Evolutionary conservation across 495 filamentous ascomycete genomes (phyloP), one percentile per base, ranked within the genome.

Genomic region (Neurospora sp.): DNA sequence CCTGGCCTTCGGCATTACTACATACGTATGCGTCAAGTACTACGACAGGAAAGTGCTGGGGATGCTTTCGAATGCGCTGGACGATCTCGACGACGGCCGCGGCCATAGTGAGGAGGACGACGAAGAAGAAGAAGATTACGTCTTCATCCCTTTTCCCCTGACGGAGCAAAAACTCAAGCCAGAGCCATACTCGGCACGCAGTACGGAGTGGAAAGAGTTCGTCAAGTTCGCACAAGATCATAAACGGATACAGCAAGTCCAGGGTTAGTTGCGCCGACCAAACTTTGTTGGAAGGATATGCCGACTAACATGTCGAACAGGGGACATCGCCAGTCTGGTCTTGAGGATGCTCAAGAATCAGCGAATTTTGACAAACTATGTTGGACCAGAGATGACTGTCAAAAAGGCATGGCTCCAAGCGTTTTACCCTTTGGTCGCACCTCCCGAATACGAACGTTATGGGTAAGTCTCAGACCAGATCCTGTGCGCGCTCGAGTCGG

Each of bases 181-280:
- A 14, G 48, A 74, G 37, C 81, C 81, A 16, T 94, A 93, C 79
- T 82, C 84, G 31, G 82, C 84, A 35, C 85, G 81, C 3, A 89
- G 92, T 77, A 90, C 92, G 4, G 92, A 94, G 78, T 94, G 90
- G 91, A 83, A 87, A 75, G 82, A 85, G 61, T 94, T 92, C 73
- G 75, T 88, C 22, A 86, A 85, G 44, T 81, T 92, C 27, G 85
- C 86, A 31, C 82, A 83, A 37, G 84, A 94, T 76, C 76, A 74
- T 22, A 75, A 85, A 61, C 39, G 81, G 84, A 70, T 74, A 87
- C 37, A 74, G 80, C 40, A 76, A 78, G 20, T 83, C 93, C 22
- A 82, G 82, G 74, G 90, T 92, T 79, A 70, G 84, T 70, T 6
- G 7, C 38, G 38, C 1, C 10, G 27, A 44, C 8, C 16, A 8